These are phyloP conservation scores for Trametes cinnabarina DNA, from an alignment of 768 basidiomycete genomes.

Conservation along the genomic window DNA sequence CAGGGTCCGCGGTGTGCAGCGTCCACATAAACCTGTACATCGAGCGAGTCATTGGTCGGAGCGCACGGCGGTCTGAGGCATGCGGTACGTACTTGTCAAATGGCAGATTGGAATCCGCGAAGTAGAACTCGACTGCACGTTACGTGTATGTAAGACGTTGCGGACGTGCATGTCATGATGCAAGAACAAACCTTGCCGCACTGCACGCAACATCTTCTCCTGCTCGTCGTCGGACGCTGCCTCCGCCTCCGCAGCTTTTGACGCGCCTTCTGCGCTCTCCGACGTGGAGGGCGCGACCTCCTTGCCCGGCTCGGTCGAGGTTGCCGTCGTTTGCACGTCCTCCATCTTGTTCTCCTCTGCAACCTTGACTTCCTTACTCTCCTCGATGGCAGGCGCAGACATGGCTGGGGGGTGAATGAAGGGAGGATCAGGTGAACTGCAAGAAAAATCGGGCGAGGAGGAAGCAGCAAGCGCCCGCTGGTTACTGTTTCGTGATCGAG, in stretches of 20 bases:
- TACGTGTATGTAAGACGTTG: background rate
- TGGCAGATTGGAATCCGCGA: conserved; percentile 94
- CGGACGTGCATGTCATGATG: no score
- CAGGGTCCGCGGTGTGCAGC: conserved; percentile 71
- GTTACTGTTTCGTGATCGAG: background rate
- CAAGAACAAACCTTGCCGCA: conserved; percentile 50
- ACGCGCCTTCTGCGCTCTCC: background rate
- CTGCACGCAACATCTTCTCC: conserved; percentile 47
- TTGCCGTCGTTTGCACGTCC: background rate
- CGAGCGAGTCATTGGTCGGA: background rate
- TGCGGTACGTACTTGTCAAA: conserved; percentile 63
- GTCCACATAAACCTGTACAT: conserved; percentile 90
- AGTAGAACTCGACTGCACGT: conserved; percentile 86
- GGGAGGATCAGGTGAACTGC: background rate
- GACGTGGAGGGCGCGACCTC: background rate
- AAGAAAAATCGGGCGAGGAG: conserved; percentile 4
- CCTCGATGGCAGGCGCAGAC: conserved; percentile 4
- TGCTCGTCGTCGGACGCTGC: conserved; percentile 33
- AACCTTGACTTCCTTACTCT: background rate
- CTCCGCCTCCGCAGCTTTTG: background rate
- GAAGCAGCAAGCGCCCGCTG: background rate
- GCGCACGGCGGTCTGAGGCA: background rate
- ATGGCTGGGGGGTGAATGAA: background rate
- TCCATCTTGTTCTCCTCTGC: conserved; percentile 2
- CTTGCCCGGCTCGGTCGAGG: background rate